phyloP scores from a whole-genome alignment of 78 protist genomes.

The Blattamonas nauphoetae region DNA sequence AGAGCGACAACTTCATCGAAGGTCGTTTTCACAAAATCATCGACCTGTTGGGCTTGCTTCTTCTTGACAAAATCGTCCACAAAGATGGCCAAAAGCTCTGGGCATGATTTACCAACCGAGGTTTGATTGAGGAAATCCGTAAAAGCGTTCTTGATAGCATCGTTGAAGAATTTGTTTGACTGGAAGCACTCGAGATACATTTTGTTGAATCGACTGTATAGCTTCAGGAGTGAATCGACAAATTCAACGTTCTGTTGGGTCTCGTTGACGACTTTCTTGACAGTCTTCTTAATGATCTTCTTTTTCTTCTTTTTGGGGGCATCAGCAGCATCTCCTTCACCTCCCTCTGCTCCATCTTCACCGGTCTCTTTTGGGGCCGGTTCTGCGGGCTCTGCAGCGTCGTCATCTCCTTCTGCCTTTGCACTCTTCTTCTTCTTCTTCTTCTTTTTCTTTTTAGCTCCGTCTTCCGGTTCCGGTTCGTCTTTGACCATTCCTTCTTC shows the following conservation, averaged over 20 bases:
- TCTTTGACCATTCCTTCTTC: too few relatives aligned
- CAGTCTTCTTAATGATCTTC: background rate
- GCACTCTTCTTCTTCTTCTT: too few relatives aligned
- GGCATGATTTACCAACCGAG: background rate
- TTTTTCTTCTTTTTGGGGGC: background rate
- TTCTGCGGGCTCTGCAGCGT: background rate
- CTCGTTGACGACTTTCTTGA: background rate
- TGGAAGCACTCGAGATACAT: background rate
- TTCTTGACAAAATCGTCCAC: slow-evolving; percentile 5
- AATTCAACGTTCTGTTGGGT: background rate
- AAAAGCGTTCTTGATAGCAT: background rate
- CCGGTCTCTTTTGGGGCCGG: background rate
- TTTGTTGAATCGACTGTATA: background rate
- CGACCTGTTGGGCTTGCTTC: background rate
- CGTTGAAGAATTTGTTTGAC: background rate
- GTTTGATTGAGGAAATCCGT: background rate
- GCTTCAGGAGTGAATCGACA: background rate
- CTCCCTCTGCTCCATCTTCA: background rate
- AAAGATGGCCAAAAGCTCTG: background rate
- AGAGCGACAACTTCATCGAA: background rate
- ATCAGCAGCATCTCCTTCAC: background rate
- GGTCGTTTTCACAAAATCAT: background rate
- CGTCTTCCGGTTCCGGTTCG: background rate
- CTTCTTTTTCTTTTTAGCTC: too few relatives aligned
- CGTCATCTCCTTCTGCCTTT: background rate